Conservation (phyloP, 257 asterid genomes). For the Nicotiana tabacum region DNA sequence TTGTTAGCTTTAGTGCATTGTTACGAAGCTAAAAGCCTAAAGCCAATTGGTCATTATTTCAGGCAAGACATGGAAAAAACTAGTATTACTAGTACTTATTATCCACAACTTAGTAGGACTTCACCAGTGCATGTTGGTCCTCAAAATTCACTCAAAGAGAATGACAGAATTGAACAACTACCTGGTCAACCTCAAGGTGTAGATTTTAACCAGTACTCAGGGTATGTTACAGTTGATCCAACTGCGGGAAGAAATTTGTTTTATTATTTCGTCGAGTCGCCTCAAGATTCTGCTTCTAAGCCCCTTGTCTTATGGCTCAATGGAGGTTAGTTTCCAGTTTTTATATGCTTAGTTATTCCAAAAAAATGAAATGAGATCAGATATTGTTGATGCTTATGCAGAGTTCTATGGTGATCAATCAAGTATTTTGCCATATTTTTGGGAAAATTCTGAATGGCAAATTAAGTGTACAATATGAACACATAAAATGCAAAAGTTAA, state of each 20-base stretch:
- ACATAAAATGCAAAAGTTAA: too few species aligned
- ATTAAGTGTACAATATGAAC: too few species aligned
- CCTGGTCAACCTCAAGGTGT: conserved; percentile 48
- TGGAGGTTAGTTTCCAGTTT: conserved; percentile 29
- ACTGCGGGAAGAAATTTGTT: conserved; percentile 37
- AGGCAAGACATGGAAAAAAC: not conserved
- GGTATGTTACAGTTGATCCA: conserved; percentile 43
- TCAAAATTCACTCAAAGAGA: conserved; percentile 13
- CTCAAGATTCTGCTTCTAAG: conserved; percentile 21
- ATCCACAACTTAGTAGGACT: conserved; percentile 1
- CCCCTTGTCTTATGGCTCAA: conserved; percentile 51
- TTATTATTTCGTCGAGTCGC: conserved; percentile 49
- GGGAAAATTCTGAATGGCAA: too few species aligned
- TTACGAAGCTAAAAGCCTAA: not conserved
- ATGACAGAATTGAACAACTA: conserved; percentile 5
- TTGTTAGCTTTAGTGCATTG: not conserved
- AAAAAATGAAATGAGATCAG: too few species aligned
- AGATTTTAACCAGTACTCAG: conserved; percentile 42
- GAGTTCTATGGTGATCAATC: too few species aligned
- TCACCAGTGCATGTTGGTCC: conserved; percentile 2
- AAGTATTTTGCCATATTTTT: too few species aligned
- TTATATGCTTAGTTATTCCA: not conserved
- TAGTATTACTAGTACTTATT: not conserved
- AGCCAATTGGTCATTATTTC: not conserved
- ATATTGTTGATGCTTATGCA: too few species aligned